phyloP scores from a whole-genome alignment of 176 grass and related monocot species.

The Aegilops tauschii region DNA sequence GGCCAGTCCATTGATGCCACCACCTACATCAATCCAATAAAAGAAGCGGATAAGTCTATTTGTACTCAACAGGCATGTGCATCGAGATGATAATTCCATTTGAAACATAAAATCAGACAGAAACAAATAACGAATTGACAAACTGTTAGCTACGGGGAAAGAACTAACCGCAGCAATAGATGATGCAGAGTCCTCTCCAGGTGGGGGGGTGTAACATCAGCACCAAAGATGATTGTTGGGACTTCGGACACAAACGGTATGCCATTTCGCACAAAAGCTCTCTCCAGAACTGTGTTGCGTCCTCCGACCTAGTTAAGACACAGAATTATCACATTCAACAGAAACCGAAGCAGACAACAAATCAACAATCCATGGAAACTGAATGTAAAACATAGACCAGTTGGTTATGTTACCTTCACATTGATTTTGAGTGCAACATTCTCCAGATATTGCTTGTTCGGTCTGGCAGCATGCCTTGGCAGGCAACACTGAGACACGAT shows the following conservation, averaged over 20 bases:
- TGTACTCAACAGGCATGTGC: neutral
- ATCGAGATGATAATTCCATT: neutral
- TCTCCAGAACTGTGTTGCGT: constrained; percentile 67
- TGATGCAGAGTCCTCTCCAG: constrained; percentile 70
- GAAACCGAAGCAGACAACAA: too few species aligned
- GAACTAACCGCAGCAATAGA: constrained; percentile 77
- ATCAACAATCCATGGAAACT: neutral
- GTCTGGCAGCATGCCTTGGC: constrained; percentile 48
- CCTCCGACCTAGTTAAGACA: constrained; percentile 53
- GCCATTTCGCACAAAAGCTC: constrained; percentile 35
- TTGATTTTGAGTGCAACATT: constrained; percentile 85
- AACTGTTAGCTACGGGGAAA: neutral
- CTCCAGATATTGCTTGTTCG: constrained; percentile 68
- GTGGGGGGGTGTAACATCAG: constrained; percentile 72
- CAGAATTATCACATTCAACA: neutral
- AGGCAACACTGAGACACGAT: constrained; percentile 77
- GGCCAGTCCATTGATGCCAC: constrained; percentile 82
- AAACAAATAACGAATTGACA: neutral
- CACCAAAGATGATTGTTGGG: constrained; percentile 78
- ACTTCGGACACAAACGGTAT: constrained; percentile 58
- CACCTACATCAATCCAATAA: constrained; percentile 38
- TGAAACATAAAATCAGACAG: neutral
- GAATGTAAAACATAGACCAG: neutral
- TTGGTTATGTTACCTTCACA: constrained; percentile 50
- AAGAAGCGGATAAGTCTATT: neutral